Base-by-base conservation (phyloP, 345 rosid species). In the Ailanthus altissimus region DNA sequence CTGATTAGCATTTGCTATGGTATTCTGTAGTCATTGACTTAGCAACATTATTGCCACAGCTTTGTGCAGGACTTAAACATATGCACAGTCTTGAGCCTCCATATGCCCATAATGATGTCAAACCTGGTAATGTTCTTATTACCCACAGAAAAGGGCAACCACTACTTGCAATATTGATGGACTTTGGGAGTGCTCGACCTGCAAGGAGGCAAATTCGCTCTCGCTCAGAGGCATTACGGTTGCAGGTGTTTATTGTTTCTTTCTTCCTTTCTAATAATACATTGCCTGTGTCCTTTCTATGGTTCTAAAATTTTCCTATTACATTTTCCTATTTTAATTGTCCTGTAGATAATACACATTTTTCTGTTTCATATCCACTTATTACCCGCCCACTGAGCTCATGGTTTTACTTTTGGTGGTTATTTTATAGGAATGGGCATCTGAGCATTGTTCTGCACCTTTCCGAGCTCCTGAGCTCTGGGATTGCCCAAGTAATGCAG, bases 51-150 rank as follows among this genome's bases (percentile, higher is more conserved):
- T 76, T 72, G 68, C 70, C 68, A 67, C 89, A 96, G 99, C 92
- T 96, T 75, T 94, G 99, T 84, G 97, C 95, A 80, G 99, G 99
- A 78, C 91, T 96, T 67, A 90, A 89, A 83, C 97, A 96, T 83
- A 94, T 96, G 99, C 98, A 94, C 80, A 72, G 87, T 73, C 86
- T 92, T 82, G 95, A 89, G 74, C 98, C 98, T 69, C 97, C 99
- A 71, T 92, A 92, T 84, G 97, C 98, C 73, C 99, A 96, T 87
- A 94, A 96, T 88, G 99, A 96, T 87, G 97, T 96, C 75, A 96
- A 96, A 87, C 97, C 98, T 67, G 99, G 99, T 32, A 96, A 96
- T 81, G 86, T 96, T 74, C 97, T 90, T 72, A 80, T 92, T 78
- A 84, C 93, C 56, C 88, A 74, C 70, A 92, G 92, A 82, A 92